Evolutionary conservation across 164 flowering plant genomes (phyloP), one percentile per base, ranked within the genome.

Genomic region (Brasenia schreberi): DNA sequence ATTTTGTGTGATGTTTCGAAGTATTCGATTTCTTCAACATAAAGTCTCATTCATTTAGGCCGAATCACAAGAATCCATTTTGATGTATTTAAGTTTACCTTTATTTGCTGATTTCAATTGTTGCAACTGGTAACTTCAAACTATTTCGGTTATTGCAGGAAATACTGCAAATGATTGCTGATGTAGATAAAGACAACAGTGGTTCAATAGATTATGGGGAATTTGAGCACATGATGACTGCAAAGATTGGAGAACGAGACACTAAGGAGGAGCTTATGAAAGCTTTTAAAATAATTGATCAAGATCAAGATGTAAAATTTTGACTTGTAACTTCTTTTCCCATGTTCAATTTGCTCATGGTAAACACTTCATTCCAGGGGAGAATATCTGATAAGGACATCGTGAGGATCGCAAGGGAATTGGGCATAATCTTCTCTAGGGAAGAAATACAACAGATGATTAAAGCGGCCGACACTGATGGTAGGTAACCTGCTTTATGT

Each of bases 111-210:
- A 44, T 44, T 6, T 44, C 10, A 44, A n/a, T n/a, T 44, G 52
- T 44, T 44, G 52, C 1, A 44, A 44, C 52, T 44, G 5, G 52
- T 44, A 44, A 44, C 7, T 11, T 44, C 5, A 44, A 0, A 44
- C 52, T 1, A 11, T 6, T 44, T 44, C 6, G 18, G n/a, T 66
- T 69, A 42, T 78, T 78, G 43, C 94, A 95, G 99, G 94, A 95
- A 88, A 95, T 95, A 68, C 80, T 67, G 43, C 83, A 87, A 81
- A 95, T 92, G 97, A 95, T 95, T 76, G 90, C 90, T 33, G 99
- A 95, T 74, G 99, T 95, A 33, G 99, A 95, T 82, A 95, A 90
- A 77, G 97, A 95, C 81, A 97, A 97, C 61, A 95, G 97, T 80
- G 99, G 99, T 60, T 86, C 97, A 6, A 95, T 95, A 73, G 99